Conservation (phyloP, 352 stramenopile species). For the Pythium dissotocum region DNA sequence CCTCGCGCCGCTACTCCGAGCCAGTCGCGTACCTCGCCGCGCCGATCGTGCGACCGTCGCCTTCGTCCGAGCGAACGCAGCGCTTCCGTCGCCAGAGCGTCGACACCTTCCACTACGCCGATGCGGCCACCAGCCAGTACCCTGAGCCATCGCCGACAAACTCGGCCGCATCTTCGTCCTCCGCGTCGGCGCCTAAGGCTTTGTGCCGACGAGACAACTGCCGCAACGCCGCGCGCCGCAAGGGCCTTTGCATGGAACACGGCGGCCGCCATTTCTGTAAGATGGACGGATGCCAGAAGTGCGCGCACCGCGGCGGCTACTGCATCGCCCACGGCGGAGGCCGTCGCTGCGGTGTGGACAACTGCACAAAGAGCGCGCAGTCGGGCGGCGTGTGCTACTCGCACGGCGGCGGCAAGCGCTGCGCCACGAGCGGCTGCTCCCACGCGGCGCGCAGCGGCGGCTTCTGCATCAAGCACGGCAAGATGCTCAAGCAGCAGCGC, state of each 20-base stretch:
- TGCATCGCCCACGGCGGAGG: constrained; percentile 83
- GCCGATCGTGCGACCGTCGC: not conserved
- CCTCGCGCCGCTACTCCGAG: constrained; percentile 25
- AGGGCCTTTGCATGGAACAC: constrained; percentile 88
- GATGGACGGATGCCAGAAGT: constrained; percentile 81
- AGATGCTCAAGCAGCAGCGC: constrained; percentile 42
- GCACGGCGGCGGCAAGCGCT: constrained; percentile 83
- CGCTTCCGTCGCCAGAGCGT: constrained; percentile 19
- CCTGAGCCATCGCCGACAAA: constrained; percentile 21
- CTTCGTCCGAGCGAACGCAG: constrained; percentile 7
- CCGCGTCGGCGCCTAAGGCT: constrained; percentile 22
- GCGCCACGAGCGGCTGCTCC: constrained; percentile 67
- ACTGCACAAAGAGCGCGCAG: constrained; percentile 81
- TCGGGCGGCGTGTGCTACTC: constrained; percentile 85
- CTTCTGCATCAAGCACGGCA: constrained; percentile 86
- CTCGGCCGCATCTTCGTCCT: constrained; percentile 31
- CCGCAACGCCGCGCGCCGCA: constrained; percentile 67
- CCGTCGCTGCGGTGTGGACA: constrained; percentile 66
- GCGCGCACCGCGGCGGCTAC: constrained; percentile 75
- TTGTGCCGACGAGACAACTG: constrained; percentile 73
- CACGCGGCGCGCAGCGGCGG: constrained; percentile 77
- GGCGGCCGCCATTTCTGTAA: constrained; percentile 86
- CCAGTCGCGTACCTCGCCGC: constrained; percentile 7
- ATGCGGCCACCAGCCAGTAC: not conserved
- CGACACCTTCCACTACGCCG: constrained; percentile 11